Conservation (phyloP, 345 rosid species). For the Rhodamnia rubescens region DNA sequence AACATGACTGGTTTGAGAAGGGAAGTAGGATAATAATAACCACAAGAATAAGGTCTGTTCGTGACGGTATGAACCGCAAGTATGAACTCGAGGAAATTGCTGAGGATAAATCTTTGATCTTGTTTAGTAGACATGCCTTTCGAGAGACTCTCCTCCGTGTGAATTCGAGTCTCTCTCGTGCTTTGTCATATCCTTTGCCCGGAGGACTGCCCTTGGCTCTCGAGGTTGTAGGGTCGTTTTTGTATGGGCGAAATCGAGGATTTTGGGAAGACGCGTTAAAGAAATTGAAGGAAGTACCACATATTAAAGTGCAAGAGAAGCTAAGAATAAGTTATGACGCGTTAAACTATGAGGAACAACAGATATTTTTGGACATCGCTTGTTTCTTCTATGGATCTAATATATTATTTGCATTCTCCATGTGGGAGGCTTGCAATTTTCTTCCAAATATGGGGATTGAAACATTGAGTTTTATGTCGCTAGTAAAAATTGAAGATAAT, state of each 20-base stretch:
- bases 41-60: background rate
- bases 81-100: background rate
- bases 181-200: background rate
- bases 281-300: too few relatives aligned
- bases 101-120: background rate
- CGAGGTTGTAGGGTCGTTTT: background rate
- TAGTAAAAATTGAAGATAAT: background rate
- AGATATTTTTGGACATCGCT: too few relatives aligned
- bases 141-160: background rate
- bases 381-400: background rate
- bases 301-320: too few relatives aligned
- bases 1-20: background rate
- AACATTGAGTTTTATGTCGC: background rate
- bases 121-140: constrained; percentile 1
- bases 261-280: background rate
- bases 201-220: constrained; percentile 1
- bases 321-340: too few relatives aligned
- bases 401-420: background rate
- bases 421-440: background rate
- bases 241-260: background rate
- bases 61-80: background rate
- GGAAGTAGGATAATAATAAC: constrained; percentile 2
- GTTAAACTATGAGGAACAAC: too few relatives aligned
- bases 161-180: background rate
- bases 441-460: background rate